A percentile compares a stretch with the other conserved stretches of the same genome.
phyloP scores from a whole-genome alignment of 2,329 filamentous ascomycete species.

The Stachybotrys echinatus region DNA sequence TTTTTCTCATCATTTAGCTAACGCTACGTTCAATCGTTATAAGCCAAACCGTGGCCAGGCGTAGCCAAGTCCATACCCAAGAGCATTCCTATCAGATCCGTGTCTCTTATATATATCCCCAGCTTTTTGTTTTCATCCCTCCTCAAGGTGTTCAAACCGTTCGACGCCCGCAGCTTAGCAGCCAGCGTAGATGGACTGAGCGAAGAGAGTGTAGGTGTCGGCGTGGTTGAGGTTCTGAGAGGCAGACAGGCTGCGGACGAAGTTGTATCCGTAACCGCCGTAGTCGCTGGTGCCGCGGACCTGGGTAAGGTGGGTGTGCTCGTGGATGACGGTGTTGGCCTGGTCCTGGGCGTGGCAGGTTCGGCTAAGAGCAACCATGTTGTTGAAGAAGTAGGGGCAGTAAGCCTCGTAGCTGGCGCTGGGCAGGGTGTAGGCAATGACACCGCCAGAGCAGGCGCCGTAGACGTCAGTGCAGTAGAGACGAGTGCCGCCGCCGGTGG shows the following conservation, averaged over 20 bases:
- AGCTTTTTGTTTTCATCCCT: too few species aligned
- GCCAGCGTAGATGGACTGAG: constrained; percentile 27
- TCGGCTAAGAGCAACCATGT: constrained; percentile 40
- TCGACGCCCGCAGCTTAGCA: not conserved
- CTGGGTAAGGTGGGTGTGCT: constrained; percentile 57
- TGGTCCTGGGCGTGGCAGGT: constrained; percentile 62
- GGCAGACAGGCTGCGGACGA: constrained; percentile 41
- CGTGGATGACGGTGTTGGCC: constrained; percentile 60
- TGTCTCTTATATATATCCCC: too few species aligned
- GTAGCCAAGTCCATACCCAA: too few species aligned
- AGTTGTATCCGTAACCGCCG: constrained; percentile 50
- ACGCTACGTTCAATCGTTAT: too few species aligned
- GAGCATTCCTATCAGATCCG: too few species aligned
- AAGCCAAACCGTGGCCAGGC: too few species aligned
- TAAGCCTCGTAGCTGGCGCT: constrained; percentile 51
- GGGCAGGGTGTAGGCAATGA: constrained; percentile 60
- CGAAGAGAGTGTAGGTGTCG: constrained; percentile 47
- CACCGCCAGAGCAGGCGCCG: constrained; percentile 40
- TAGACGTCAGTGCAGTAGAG: constrained; percentile 58
- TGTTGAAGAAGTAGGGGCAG: constrained; percentile 55
- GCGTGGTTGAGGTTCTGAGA: constrained; percentile 55
- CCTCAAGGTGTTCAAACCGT: not conserved
- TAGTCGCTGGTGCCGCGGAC: constrained; percentile 54
- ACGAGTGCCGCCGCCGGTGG: constrained; percentile 38
- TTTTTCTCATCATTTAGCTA: too few species aligned